Conservation (phyloP, 768 basidiomycete genomes). For the Mrakia hoshinonis region DNA sequence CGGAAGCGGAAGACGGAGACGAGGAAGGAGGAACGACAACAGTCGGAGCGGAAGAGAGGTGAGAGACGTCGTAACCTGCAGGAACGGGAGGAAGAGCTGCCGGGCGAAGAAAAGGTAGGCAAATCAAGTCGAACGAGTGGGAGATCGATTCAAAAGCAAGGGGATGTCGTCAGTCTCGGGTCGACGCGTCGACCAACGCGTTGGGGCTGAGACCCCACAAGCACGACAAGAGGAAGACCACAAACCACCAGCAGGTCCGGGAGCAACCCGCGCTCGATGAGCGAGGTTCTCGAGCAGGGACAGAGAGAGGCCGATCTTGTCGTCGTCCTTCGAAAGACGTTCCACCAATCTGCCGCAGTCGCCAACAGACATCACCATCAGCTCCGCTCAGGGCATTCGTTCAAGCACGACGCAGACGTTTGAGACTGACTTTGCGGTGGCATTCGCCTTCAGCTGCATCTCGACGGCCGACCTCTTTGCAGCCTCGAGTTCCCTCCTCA, state of each 20-base stretch:
- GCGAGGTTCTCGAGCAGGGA: constrained; percentile 16
- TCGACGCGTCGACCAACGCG: not conserved
- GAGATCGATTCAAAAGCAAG: not conserved
- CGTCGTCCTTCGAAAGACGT: constrained; percentile 5
- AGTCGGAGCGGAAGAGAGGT: not conserved
- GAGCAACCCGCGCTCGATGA: constrained; percentile 13
- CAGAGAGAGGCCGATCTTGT: constrained; percentile 12
- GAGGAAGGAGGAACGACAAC: not conserved
- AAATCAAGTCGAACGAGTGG: not conserved
- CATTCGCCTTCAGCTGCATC: constrained; percentile 2
- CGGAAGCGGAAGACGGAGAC: not conserved
- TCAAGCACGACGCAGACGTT: not conserved
- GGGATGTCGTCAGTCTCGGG: not conserved
- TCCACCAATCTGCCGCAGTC: not conserved
- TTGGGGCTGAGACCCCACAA: no score
- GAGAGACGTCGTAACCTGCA: constrained; percentile 10
- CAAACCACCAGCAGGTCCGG: constrained; percentile 16
- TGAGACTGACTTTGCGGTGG: constrained; percentile 2
- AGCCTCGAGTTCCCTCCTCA: constrained; percentile 6
- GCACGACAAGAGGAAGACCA: not conserved
- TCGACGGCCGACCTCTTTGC: not conserved
- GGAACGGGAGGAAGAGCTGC: constrained; percentile 11
- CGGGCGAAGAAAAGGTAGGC: not conserved
- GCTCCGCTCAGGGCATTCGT: not conserved
- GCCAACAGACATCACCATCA: not conserved